Evolutionary conservation across 345 rosid species (phyloP).

Genomic region (Fremontodendron californicum): DNA sequence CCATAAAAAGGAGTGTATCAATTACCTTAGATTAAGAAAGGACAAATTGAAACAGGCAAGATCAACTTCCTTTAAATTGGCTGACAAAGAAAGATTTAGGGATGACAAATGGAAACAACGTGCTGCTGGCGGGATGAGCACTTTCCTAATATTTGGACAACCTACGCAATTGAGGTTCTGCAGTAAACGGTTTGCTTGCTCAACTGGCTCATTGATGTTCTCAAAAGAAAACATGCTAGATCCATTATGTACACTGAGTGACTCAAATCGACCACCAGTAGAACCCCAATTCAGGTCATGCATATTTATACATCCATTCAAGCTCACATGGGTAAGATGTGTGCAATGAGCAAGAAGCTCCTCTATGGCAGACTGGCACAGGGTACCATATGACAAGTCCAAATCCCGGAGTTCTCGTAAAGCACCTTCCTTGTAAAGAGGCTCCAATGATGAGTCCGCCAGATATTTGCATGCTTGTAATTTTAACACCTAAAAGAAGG

Average conservation of each 20-base stretch:
- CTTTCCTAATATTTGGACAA: conserved; percentile 91
- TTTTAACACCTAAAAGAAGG: conserved; percentile 63
- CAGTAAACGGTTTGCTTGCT: conserved; percentile 62
- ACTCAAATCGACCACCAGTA: conserved; percentile 43
- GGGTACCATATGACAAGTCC: conserved; percentile 93
- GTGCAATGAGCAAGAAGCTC: conserved; percentile 93
- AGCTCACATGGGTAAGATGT: conserved; percentile 87
- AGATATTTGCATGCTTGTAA: conserved; percentile 99
- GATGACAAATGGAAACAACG: conserved; percentile 71
- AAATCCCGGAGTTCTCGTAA: conserved; percentile 75
- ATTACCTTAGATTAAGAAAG: conserved; percentile 79
- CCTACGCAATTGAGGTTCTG: conserved; percentile 96
- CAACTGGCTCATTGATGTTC: conserved; percentile 30
- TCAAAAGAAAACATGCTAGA: conserved; percentile 25
- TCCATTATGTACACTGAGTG: conserved; percentile 25
- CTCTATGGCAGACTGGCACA: conserved; percentile 90
- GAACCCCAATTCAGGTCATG: conserved; percentile 95
- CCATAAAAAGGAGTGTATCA: neutral
- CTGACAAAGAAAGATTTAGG: conserved; percentile 80
- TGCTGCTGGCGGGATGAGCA: conserved; percentile 71
- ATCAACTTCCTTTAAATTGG: conserved; percentile 86
- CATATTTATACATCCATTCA: conserved; percentile 92
- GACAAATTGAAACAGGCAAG: conserved; percentile 66
- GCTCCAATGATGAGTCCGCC: conserved; percentile 81
- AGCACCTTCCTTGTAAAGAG: conserved; percentile 84